Evolutionary conservation across 2,329 filamentous ascomycete species (phyloP), one percentile per base, ranked within the genome.

Genomic region (Endothia cerciana): DNA sequence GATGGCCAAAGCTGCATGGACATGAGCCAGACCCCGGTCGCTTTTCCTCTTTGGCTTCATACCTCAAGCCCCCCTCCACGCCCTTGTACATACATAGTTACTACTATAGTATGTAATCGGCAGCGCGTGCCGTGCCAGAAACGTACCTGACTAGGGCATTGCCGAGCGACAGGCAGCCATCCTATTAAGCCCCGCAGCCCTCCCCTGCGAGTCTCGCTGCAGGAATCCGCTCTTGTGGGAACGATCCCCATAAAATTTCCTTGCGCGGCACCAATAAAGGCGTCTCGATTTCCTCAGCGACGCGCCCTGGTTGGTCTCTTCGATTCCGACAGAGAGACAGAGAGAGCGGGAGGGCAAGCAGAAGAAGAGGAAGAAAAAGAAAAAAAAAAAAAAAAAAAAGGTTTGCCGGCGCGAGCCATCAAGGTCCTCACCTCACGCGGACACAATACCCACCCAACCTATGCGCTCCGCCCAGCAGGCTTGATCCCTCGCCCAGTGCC

Each of bases 1-100:
- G 60, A 65, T 65, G 64, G 64, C 19, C 60, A 56, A 19, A 36
- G 28, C 41, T 43, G 43, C 62, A 59, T 38, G 55, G 51, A 11
- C 33, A 10, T 36, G 6, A 36, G 33, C 6, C 33, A 7, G 33
- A 36, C 33, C 4, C 33, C 33, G 33, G 33, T 10, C 33, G 2
- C 33, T 36, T 5, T 36, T 36, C 5, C 33, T 3, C 33, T 36
- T 4, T 8, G 10, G 6, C 5, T 36, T 36, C 10, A n/a, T 36
- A 36, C 4, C 4, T 36, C 33, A 36, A 10, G 33, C 33, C 33
- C 33, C 33, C 33, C 33, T 10, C 10, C 33, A 10, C 33, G 33
- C 33, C 33, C 33, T 36, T n/a, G n/a, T n/a, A n/a, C n/a, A n/a
- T n/a, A n/a, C n/a, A n/a, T n/a, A n/a, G n/a, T n/a, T n/a, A 36